Conservation (phyloP, 2,329 filamentous ascomycete genomes). For the Fulvia fulva region DNA sequence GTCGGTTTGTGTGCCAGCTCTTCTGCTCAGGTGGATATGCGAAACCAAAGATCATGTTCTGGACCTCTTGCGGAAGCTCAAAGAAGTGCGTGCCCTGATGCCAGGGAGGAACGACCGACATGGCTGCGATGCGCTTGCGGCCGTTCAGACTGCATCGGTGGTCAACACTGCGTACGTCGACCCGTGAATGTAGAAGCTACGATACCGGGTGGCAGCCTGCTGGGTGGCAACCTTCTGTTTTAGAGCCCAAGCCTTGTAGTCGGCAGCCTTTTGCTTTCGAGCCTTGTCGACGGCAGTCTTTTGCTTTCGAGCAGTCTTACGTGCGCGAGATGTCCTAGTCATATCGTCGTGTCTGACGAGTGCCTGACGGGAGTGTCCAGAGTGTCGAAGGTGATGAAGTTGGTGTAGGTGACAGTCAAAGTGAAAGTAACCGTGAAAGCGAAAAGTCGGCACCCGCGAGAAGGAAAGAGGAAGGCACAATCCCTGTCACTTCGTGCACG, state of each 20-base stretch:
- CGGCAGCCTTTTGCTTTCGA: no score
- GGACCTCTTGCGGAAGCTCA: neutral
- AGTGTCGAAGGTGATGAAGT: neutral
- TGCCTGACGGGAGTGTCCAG: no score
- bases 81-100: neutral
- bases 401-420: neutral
- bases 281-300: no score
- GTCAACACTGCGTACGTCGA: no score
- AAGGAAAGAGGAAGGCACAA: neutral
- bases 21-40: neutral
- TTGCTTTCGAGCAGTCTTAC: no score
- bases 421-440: neutral
- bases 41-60: neutral
- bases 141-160: no score
- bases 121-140: neutral
- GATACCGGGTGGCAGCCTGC: no score
- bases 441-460: neutral
- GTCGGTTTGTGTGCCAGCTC: neutral
- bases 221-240: no score
- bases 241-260: no score
- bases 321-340: no score
- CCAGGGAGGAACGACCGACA: neutral
- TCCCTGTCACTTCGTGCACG: neutral
- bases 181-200: no score
- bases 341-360: no score